Evolutionary conservation across 257 asterid species (phyloP).

Genomic region (Mentha longifolia): DNA sequence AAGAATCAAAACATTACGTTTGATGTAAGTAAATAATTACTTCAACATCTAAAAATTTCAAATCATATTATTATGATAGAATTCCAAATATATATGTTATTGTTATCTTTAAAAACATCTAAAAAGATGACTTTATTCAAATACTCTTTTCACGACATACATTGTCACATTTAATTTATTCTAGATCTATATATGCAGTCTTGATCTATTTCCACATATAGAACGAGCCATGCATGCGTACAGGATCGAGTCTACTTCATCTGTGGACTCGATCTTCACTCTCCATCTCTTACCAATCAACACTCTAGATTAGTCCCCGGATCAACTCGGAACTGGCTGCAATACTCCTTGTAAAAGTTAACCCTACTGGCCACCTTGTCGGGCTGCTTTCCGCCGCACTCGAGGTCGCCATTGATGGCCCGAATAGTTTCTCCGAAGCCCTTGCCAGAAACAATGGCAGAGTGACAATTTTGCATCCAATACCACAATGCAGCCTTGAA

Average conservation of each 20-base stretch:
- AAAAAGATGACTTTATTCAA: too few relatives aligned
- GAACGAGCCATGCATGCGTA: too few relatives aligned
- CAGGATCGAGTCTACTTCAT: neutral
- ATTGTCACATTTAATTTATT: too few relatives aligned
- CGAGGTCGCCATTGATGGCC: constrained; percentile 47
- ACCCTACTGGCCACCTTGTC: constrained; percentile 41
- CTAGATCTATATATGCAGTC: too few relatives aligned
- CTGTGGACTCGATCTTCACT: neutral
- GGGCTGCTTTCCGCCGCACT: constrained; percentile 50
- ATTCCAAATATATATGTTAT: too few relatives aligned
- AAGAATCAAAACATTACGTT: too few relatives aligned
- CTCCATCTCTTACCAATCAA: constrained; percentile 18
- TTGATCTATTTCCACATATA: too few relatives aligned
- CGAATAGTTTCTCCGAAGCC: constrained; percentile 61
- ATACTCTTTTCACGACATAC: too few relatives aligned
- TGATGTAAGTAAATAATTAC: too few relatives aligned
- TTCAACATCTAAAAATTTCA: too few relatives aligned
- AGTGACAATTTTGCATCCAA: constrained; percentile 54
- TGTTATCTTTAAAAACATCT: too few relatives aligned
- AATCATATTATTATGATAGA: too few relatives aligned
- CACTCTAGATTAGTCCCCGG: constrained; percentile 50
- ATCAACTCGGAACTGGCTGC: constrained; percentile 45
- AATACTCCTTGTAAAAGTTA: constrained; percentile 39
- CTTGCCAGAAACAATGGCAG: constrained; percentile 36
- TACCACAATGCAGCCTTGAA: constrained; percentile 57